Evolutionary conservation across 345 rosid genomes (phyloP).

Genomic region (Pistacia atlantica): DNA sequence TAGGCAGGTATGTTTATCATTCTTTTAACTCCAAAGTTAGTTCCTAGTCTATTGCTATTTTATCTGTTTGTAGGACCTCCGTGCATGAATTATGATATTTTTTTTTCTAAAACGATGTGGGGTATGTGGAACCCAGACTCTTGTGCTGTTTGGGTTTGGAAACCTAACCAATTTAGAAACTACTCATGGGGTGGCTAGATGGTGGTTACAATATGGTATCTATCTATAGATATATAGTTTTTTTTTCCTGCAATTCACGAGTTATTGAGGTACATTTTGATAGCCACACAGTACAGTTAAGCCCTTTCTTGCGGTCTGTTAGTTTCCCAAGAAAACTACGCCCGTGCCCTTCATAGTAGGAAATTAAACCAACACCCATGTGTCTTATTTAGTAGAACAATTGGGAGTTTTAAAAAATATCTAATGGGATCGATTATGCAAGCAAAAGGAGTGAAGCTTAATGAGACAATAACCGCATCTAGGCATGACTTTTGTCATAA

Average conservation of each 20-base stretch:
- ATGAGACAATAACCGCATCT: neutral
- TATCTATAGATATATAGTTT: neutral
- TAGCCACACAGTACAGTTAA: neutral
- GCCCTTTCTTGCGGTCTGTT: neutral
- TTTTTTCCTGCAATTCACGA: conserved; percentile 5
- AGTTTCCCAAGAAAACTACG: neutral
- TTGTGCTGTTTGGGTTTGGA: conserved; percentile 29
- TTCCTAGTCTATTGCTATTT: neutral
- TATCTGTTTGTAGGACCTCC: conserved; percentile 10
- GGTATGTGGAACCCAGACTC: conserved; percentile 23
- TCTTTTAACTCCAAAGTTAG: neutral
- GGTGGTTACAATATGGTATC: conserved; percentile 19
- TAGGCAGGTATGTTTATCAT: conserved; percentile 63
- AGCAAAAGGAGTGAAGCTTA: too few species aligned
- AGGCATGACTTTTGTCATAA: neutral
- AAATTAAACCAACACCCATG: neutral
- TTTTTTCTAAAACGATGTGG: neutral
- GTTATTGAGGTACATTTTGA: neutral
- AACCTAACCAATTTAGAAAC: conserved; percentile 37
- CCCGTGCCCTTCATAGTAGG: neutral
- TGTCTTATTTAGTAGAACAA: neutral
- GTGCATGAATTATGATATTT: neutral
- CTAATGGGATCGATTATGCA: too few species aligned
- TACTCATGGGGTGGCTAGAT: conserved; percentile 17
- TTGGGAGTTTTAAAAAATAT: neutral